Conservation (phyloP, 331 rosid genomes). For the Acacia pycnantha region DNA sequence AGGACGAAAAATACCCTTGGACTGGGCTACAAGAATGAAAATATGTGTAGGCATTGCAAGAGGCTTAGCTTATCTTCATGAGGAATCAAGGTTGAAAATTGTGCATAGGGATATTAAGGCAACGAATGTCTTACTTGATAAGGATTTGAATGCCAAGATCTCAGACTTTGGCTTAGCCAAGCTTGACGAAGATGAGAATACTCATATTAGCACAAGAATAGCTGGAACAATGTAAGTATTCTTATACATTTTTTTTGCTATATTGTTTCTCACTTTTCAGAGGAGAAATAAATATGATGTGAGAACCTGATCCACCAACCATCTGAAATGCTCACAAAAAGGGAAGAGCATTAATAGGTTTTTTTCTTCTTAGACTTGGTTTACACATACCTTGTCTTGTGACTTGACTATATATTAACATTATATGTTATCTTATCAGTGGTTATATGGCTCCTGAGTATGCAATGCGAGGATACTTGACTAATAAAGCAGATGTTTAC, state of each 20-base stretch:
- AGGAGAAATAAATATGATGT: too few relatives aligned
- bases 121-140: constrained; percentile 72
- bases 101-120: constrained; percentile 92
- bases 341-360: too few relatives aligned
- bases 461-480: constrained; percentile 77
- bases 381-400: background rate
- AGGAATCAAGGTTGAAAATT: constrained; percentile 76
- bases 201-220: constrained; percentile 81
- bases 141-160: constrained; percentile 65
- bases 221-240: constrained; percentile 69
- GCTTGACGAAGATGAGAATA: constrained; percentile 69
- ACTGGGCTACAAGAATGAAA: constrained; percentile 62
- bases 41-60: constrained; percentile 71
- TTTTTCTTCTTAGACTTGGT: background rate
- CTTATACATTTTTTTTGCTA: background rate
- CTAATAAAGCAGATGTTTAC: constrained; percentile 78
- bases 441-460: constrained; percentile 91
- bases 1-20: constrained; percentile 47
- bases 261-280: background rate
- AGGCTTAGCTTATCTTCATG: constrained; percentile 86
- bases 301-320: too few relatives aligned
- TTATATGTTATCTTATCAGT: constrained; percentile 30
- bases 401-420: background rate
- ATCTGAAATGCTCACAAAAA: too few relatives aligned
- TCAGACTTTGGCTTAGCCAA: constrained; percentile 90